Base-by-base conservation (phyloP, 257 asterid species). In the Solanum chiquidenum region DNA sequence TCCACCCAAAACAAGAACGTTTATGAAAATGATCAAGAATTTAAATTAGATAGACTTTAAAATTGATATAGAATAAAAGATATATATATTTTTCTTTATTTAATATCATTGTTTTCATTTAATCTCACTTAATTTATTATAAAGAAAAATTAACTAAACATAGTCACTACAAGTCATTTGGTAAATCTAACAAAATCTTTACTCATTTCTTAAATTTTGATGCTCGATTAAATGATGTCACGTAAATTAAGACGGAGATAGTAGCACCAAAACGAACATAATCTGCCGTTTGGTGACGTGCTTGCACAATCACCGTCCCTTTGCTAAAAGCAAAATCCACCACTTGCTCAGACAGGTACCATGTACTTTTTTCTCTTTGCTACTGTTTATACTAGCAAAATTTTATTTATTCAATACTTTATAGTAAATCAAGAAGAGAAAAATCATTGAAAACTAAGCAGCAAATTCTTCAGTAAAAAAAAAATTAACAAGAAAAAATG, bases 231-330 rank as follows among this genome's bases (percentile, higher is more conserved):
- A 55, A 55, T 0, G 4, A 3, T 55, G 4, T 55, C 10, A 55
- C 10, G 0, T 55, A 55, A 18, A 18, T 18, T 2, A 55, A 6
- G 10, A 55, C 4, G 1, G 1, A 6, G 23, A 0, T 0, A 6
- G 1, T 2, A 52, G 2, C 9, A 5, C 62, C 62, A 52, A 16
- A 52, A 16, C 14, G 49, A 11, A 49, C 23, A 52, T 16, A 16
- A 52, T 16, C 62, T 52, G 62, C 9, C 9, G 23, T 52, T 52
- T 52, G 62, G 64, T 55, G 66, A 79, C 40, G 85, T 58, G 66
- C 27, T 79, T 79, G 66, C 40, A 79, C 1, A 27, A 25, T 44
- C 66, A 79, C 85, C 84, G 60, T 13, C 23, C 13, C 20, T 77
- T 40, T n/a, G 35, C 8, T 40, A 60, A 27, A 76, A 76, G 60